Evolutionary conservation across 202 grass and related monocot genomes (phyloP).

Genomic region (Zoysia matrella): DNA sequence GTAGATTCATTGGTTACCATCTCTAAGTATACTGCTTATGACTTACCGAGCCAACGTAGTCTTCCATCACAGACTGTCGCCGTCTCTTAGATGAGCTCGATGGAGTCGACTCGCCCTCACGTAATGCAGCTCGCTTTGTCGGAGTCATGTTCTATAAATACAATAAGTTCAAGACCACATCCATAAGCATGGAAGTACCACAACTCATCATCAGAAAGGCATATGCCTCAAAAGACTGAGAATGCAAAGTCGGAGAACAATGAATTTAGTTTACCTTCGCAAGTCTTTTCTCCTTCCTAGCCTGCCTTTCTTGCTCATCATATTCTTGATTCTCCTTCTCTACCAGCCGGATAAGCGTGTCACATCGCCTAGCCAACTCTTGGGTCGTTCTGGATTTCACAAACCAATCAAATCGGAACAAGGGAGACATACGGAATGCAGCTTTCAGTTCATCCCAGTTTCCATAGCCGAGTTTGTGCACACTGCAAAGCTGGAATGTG

Average conservation of each 20-base stretch:
- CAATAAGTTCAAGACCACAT: conserved; percentile 17
- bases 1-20: not conserved
- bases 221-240: not conserved
- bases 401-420: conserved; percentile 99
- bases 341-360: conserved; percentile 91
- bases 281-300: conserved; percentile 90
- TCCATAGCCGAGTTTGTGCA: conserved; percentile 97
- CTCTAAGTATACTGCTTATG: not conserved
- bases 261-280: conserved; percentile 62
- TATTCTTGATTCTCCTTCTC: conserved; percentile 99
- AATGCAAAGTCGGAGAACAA: not conserved
- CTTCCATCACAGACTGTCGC: conserved; percentile 76
- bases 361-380: conserved; percentile 92
- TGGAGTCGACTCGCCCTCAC: conserved; percentile 70
- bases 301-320: conserved; percentile 93
- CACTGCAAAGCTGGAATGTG: conserved; percentile 91
- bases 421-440: conserved; percentile 85
- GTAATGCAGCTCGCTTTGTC: conserved; percentile 62
- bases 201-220: not conserved
- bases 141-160: conserved; percentile 77
- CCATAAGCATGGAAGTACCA: not conserved
- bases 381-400: conserved; percentile 95
- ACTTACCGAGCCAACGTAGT: conserved; percentile 68
- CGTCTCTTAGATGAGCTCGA: conserved; percentile 69
- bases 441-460: conserved; percentile 98